phyloP scores from a whole-genome alignment of 2,329 filamentous ascomycete genomes.

The Aspergillus hortae region DNA sequence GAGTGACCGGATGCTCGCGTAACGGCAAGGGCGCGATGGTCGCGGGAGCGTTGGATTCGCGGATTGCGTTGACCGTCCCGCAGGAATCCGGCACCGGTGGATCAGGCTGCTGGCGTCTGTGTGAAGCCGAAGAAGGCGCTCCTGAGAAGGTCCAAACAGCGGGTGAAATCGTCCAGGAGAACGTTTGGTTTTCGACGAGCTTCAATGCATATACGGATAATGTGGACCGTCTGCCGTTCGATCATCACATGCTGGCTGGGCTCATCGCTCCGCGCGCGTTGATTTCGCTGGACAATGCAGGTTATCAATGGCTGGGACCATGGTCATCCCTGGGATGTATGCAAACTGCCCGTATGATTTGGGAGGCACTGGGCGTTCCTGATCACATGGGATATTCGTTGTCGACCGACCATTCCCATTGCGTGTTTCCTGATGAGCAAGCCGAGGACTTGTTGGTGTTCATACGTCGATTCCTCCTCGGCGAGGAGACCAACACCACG shows the following conservation, averaged over 20 bases:
- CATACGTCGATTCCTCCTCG: slow-evolving; percentile 54
- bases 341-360: slow-evolving; percentile 1
- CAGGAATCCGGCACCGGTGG: slow-evolving; percentile 62
- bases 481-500: slow-evolving; percentile 24
- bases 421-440: slow-evolving; percentile 53
- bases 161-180: slow-evolving; percentile 56
- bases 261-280: slow-evolving; percentile 56
- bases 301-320: slow-evolving; percentile 7
- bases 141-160: slow-evolving; percentile 61
- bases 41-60: slow-evolving; percentile 56
- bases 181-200: slow-evolving; percentile 59
- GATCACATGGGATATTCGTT: slow-evolving; percentile 54
- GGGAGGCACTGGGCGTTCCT: slow-evolving; percentile 4
- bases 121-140: slow-evolving; percentile 47
- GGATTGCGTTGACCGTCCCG: slow-evolving; percentile 59
- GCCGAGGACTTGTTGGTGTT: slow-evolving; percentile 52
- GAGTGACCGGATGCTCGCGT: slow-evolving; percentile 61
- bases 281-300: slow-evolving; percentile 21
- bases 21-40: slow-evolving; percentile 64
- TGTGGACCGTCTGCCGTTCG: slow-evolving; percentile 49
- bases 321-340: slow-evolving; percentile 7
- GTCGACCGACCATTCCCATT: slow-evolving; percentile 54
- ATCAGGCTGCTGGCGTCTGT: slow-evolving; percentile 59
- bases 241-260: slow-evolving; percentile 58
- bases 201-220: slow-evolving; percentile 53